phyloP scores from a whole-genome alignment of 495 filamentous ascomycete genomes.

The Platismatia glauca region DNA sequence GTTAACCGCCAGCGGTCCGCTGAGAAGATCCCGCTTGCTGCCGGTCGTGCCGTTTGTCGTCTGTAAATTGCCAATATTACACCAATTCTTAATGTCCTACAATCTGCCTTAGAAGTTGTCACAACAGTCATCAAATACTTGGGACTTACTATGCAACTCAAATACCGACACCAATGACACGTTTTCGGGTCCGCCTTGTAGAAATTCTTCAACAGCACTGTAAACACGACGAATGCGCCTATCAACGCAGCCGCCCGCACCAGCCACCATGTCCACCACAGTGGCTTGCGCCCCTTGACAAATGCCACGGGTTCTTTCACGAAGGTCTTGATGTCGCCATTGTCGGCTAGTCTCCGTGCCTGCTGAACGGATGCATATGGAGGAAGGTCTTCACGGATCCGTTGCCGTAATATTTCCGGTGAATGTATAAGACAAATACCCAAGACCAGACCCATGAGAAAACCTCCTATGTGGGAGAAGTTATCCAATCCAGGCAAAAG shows the following conservation, averaged over 20 bases:
- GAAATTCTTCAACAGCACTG: slow-evolving; percentile 80
- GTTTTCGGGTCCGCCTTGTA: slow-evolving; percentile 62
- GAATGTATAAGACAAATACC: slow-evolving; percentile 83
- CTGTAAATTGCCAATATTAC: slow-evolving; percentile 45
- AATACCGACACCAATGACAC: slow-evolving; percentile 87
- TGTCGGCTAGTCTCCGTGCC: slow-evolving; percentile 31
- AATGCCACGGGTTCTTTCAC: slow-evolving; percentile 64
- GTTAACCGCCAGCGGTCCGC: slow-evolving; percentile 1
- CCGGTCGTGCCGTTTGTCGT: slow-evolving; percentile 16
- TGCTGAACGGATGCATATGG: slow-evolving; percentile 56
- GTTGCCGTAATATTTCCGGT: slow-evolving; percentile 65
- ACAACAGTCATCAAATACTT: slow-evolving; percentile 3
- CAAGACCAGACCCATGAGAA: slow-evolving; percentile 81
- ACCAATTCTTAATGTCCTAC: slow-evolving; percentile 71
- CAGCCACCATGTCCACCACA: slow-evolving; percentile 98
- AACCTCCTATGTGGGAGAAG: slow-evolving; percentile 94
- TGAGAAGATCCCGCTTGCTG: slow-evolving; percentile 16
- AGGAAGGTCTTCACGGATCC: slow-evolving; percentile 57
- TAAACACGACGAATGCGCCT: slow-evolving; percentile 68
- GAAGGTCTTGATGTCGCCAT: slow-evolving; percentile 46
- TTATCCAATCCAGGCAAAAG: slow-evolving; percentile 92
- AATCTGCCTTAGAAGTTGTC: slow-evolving; percentile 23
- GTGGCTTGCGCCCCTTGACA: slow-evolving; percentile 81
- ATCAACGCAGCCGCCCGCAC: slow-evolving; percentile 73
- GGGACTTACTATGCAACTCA: slow-evolving; percentile 79